A percentile compares a stretch with the other conserved stretches of the same genome.
Evolutionary conservation across 257 asterid species (phyloP).

Genomic region (Fraxinus pennsylvanica): DNA sequence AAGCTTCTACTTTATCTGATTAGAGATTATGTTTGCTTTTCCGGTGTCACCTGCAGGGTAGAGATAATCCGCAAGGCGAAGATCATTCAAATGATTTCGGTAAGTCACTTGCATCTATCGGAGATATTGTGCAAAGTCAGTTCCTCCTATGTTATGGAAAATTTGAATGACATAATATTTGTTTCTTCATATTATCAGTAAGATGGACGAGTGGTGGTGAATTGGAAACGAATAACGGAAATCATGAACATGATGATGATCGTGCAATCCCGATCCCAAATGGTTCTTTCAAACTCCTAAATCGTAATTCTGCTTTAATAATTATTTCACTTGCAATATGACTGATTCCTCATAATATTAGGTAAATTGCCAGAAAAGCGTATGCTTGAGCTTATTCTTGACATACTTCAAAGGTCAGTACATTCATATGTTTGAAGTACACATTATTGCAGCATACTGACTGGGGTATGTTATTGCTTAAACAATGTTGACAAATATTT

Average conservation of each 20-base stretch:
- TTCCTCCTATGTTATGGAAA: constrained; percentile 9
- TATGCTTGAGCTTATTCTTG: constrained; percentile 68
- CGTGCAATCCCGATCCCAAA: constrained; percentile 13
- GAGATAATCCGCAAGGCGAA: constrained; percentile 29
- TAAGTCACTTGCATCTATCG: constrained; percentile 22
- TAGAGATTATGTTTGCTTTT: background rate
- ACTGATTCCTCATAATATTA: constrained; percentile 14
- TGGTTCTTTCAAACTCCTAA: constrained; percentile 22
- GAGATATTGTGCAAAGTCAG: background rate
- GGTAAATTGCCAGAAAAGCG: constrained; percentile 65
- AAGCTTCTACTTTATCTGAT: background rate
- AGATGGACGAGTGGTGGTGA: constrained; percentile 33
- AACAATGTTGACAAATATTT: background rate
- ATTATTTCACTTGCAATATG: background rate
- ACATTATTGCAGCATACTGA: background rate
- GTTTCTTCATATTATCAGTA: constrained; percentile 12
- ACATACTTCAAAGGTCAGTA: constrained; percentile 66
- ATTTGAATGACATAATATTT: background rate
- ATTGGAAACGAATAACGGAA: background rate
- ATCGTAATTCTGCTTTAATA: background rate
- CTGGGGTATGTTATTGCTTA: background rate
- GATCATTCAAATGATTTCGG: constrained; percentile 31
- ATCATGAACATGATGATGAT: constrained; percentile 16
- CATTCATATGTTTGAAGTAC: background rate
- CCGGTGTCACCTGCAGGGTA: constrained; percentile 35